Conservation (phyloP, 139 green algal genomes). For the Chlorella sp. region DNA sequence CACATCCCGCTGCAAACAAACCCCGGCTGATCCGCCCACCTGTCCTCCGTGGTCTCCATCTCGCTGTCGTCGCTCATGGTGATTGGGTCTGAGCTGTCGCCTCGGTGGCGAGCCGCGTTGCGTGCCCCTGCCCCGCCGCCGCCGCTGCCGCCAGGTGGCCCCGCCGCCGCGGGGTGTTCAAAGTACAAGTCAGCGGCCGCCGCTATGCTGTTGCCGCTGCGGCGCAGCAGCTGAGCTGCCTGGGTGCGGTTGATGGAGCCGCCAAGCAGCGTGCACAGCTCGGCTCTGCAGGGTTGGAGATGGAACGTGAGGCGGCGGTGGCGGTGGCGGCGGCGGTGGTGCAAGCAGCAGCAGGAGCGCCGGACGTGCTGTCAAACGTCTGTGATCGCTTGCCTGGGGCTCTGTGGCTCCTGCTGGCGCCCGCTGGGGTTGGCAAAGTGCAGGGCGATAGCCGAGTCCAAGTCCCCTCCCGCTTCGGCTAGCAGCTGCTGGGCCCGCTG, state of each 20-base stretch:
- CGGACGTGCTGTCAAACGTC: not conserved
- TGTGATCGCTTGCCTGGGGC: not conserved
- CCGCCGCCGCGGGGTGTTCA: not conserved
- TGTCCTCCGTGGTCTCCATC: not conserved
- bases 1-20: too few species aligned
- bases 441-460: slow-evolving; percentile 31
- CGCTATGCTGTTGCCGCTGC: not conserved
- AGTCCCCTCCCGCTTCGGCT: not conserved
- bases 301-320: too few species aligned
- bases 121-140: not conserved
- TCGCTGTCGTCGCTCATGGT: slow-evolving; percentile 17
- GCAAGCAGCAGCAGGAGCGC: not conserved
- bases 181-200: slow-evolving; percentile 38
- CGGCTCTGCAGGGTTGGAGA: not conserved
- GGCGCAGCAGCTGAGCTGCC: slow-evolving; percentile 19
- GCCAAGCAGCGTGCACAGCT: slow-evolving; percentile 17
- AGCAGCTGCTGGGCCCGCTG: not conserved
- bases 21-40: too few species aligned
- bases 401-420: not conserved
- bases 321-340: not conserved
- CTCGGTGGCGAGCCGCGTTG: not conserved
- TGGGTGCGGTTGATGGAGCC: not conserved
- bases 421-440: slow-evolving; percentile 7
- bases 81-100: slow-evolving; percentile 3
- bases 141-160: not conserved